phyloP scores from a whole-genome alignment of 1,284 basidiomycete genomes.

The Irpex rosettiformis region DNA sequence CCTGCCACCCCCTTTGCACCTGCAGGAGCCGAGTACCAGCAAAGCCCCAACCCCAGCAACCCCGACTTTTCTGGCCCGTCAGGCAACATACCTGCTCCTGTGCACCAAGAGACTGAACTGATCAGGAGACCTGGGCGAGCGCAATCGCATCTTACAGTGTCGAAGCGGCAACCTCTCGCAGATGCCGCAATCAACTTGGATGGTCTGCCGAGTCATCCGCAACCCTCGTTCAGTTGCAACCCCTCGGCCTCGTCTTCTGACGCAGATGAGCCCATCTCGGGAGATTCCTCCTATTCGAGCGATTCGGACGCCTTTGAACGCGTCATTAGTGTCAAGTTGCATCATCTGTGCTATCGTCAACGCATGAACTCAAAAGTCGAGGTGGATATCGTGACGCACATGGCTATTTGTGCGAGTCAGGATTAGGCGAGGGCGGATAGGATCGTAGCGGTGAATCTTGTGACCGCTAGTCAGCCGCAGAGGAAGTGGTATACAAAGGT shows the following conservation, averaged over 20 bases:
- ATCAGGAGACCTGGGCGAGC: constrained; percentile 14
- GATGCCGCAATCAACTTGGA: constrained; percentile 17
- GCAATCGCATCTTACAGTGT: constrained; percentile 35
- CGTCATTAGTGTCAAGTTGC: constrained; percentile 92
- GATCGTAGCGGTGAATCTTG: constrained; percentile 93
- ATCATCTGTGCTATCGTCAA: constrained; percentile 91
- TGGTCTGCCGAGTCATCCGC: background rate
- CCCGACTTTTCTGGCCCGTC: constrained; percentile 65
- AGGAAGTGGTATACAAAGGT: constrained; percentile 96
- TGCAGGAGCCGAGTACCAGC: constrained; percentile 30
- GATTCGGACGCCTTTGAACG: constrained; percentile 66
- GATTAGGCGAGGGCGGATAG: constrained; percentile 90
- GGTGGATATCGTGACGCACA: constrained; percentile 89
- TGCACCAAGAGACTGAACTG: constrained; percentile 14
- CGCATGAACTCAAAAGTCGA: constrained; percentile 84
- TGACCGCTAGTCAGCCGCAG: constrained; percentile 94
- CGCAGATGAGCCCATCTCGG: constrained; percentile 36
- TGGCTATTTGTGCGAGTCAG: constrained; percentile 90
- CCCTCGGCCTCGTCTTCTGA: constrained; percentile 39
- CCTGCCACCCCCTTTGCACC: constrained; percentile 46
- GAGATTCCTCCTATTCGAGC: constrained; percentile 18
- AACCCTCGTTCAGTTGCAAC: constrained; percentile 20
- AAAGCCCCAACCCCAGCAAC: constrained; percentile 45
- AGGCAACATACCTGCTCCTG: constrained; percentile 22
- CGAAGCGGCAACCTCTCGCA: constrained; percentile 39